These are phyloP conservation scores for Aspergillus terreus DNA, from an alignment of 2,329 filamentous ascomycete genomes.

Conservation along the genomic window DNA sequence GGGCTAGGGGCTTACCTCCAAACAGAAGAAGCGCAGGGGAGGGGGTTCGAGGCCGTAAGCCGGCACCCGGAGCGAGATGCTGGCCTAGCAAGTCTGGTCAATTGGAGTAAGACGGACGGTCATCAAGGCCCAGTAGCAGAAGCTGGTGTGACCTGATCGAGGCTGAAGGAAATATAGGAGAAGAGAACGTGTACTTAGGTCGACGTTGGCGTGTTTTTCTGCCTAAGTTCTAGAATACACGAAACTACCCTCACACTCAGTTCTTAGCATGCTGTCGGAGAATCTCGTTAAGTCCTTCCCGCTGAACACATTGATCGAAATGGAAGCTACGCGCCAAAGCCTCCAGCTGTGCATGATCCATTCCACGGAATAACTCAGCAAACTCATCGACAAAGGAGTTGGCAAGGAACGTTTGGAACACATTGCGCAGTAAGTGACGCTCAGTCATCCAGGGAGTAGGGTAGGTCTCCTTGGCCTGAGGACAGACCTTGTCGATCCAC, in stretches of 20 bases:
- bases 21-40: no score
- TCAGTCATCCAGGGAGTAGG: conserved; percentile 51
- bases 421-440: conserved; percentile 44
- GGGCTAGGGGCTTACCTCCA: no score
- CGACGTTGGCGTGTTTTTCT: no score
- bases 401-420: conserved; percentile 49
- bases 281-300: conserved; percentile 51
- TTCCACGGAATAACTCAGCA: conserved; percentile 52
- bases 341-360: conserved; percentile 52
- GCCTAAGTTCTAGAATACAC: no score
- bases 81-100: no score
- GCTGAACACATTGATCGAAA: conserved; percentile 52
- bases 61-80: no score
- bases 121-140: no score
- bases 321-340: conserved; percentile 52
- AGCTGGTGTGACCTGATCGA: no score
- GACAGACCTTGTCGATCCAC: conserved; percentile 43
- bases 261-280: conserved; percentile 42
- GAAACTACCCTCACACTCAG: neutral
- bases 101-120: no score
- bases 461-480: conserved; percentile 42
- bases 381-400: conserved; percentile 53
- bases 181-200: no score
- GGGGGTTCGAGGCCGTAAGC: no score
- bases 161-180: no score